Base-by-base conservation (phyloP, 2,329 filamentous ascomycete genomes). In the Aspergillus sp. region DNA sequence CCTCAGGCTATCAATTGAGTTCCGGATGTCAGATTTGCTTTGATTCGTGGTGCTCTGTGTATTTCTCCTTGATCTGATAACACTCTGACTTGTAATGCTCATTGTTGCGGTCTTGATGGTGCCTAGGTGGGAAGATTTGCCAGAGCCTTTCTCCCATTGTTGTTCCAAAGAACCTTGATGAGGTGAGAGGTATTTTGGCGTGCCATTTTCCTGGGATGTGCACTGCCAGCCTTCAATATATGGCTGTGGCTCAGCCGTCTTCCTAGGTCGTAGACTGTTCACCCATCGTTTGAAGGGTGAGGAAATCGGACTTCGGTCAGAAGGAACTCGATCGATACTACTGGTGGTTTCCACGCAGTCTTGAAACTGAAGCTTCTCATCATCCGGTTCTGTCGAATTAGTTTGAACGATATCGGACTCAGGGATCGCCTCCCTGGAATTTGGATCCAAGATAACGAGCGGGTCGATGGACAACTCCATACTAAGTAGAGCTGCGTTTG, bases 21-120 rank as follows among this genome's bases (percentile, higher is more conserved):
- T 78, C 61, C 89, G 86, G 54, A 86, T 83, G 63, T 90, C 87
- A 0, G 86, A 89, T 44, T 84, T 80, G 50, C 73, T 76, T 32
- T 65, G 68, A n/a, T 68, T 71, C 61, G 83, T 82, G 56, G 88
- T 85, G 45, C 85, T 84, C 61, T 81, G 81, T 43, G 87, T 84
- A 53, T 81, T 80, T 42, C 78, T 74, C 58, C 82, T 81, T 11
- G 87, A 88, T 53, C 84, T 82, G 32, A 85, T 79, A 58, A 89
- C 80, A 73, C 90, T 96, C 63, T 85, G 81, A 66, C 88, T 91
- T 48, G 86, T 83, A 58, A 93, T 78, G 58, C 91, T 96, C 59
- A 91, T 81, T 58, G 89, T 93, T 52, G 90, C 89, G 61, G 91
- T 95, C 70, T 89, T 91, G 64, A 96, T 83, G 15, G 85, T 88